Base-by-base conservation (phyloP, 331 rosid species). In the Phaseolus coccineus region DNA sequence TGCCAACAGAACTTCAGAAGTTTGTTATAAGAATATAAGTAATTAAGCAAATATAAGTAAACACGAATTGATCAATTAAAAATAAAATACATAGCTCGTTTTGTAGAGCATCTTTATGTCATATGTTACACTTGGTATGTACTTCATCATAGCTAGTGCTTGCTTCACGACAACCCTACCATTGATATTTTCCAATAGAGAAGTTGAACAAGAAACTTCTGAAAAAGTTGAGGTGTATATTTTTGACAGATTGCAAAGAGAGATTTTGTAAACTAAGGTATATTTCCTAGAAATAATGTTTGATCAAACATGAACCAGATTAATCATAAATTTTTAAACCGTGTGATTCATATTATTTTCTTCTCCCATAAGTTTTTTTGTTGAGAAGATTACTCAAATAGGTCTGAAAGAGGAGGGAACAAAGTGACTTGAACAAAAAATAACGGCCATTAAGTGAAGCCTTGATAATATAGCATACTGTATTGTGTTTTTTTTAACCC, bases 361-460 rank as follows among this genome's bases (percentile, higher is more conserved):
- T 31, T 62, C 25, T 6, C 6, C 24, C 33, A 14, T 0, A 61
- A 30, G 44, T 63, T 12, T 63, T 12, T 2, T n/a, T 64, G 28
- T 37, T 35, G 25, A 64, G 30, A n/a, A 37, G 1, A n/a, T 64
- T 1, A n/a, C 37, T n/a, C 48, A 35, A 37, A 55, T 28, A 53
- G 27, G 59, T 3, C 35, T 53, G 73, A 30, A 53, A 16, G 52
- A 58, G 57, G 66, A 69, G 3, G 65, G 63, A 59, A 59, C 8
- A 15, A 25, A 58, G 48, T 61, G 39, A 65, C 69, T 16, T 56
- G 56, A 66, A 57, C 22, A 48, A 52, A 77, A 83, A 57, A 83
- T 42, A 42, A 42, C 8, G 19, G 35, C 66, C 70, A 44, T 61
- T 72, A 65, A 66, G 44, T 19, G 33, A 78, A 47, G 30, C 6